phyloP scores from a whole-genome alignment of 2,329 filamentous ascomycete species.

The Botrytis deweyae region DNA sequence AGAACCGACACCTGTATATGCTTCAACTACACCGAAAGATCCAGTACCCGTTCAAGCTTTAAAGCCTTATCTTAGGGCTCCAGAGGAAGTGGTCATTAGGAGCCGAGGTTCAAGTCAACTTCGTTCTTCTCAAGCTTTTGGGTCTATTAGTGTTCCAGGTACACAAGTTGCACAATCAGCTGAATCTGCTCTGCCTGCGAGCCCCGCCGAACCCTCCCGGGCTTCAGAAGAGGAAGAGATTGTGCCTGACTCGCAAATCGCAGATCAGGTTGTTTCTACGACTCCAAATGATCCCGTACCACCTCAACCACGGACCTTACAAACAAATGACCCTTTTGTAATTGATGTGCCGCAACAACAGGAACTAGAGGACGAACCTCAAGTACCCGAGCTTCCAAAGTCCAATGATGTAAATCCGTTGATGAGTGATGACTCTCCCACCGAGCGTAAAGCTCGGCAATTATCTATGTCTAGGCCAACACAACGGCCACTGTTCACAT shows the following conservation, averaged over 20 bases:
- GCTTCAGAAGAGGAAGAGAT: slow-evolving; percentile 10
- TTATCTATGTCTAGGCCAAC: slow-evolving; percentile 13
- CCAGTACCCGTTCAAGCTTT: slow-evolving; percentile 22
- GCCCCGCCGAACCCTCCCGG: neutral
- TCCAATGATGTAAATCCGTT: slow-evolving; percentile 5
- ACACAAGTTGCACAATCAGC: neutral
- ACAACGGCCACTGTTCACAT: slow-evolving; percentile 6
- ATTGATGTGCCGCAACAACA: neutral
- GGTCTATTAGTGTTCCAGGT: slow-evolving; percentile 16
- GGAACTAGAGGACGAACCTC: neutral
- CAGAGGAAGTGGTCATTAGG: slow-evolving; percentile 12
- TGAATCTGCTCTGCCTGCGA: slow-evolving; percentile 2
- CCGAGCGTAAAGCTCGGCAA: slow-evolving; percentile 15
- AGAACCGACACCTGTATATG: slow-evolving; percentile 2
- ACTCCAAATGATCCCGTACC: slow-evolving; percentile 15
- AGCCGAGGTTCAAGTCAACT: slow-evolving; percentile 14
- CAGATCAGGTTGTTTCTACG: slow-evolving; percentile 2
- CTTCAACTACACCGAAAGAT: slow-evolving; percentile 25
- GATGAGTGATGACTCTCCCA: slow-evolving; percentile 20
- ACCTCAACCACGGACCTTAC: neutral
- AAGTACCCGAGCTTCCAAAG: neutral
- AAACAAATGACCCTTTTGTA: neutral
- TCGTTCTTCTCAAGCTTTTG: slow-evolving; percentile 11
- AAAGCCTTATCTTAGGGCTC: slow-evolving; percentile 10
- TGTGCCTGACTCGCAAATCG: neutral